phyloP scores from a whole-genome alignment of 176 grass and related monocot species.

The Oryza meridionalis region DNA sequence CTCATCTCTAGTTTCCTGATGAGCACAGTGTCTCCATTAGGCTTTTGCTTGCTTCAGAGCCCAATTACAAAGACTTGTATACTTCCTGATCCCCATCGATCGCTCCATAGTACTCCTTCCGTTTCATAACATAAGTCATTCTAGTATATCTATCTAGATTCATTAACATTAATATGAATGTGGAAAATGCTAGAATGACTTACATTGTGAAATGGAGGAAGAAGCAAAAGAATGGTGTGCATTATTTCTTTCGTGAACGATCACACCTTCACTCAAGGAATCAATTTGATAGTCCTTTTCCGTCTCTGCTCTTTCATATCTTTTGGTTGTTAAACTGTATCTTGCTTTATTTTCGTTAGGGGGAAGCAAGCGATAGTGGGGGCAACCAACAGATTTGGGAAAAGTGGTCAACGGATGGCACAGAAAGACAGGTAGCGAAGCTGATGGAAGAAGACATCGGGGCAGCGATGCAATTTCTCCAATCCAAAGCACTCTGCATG shows the following conservation, averaged over 20 bases:
- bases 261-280: not conserved
- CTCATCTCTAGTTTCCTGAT: not conserved
- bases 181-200: too few relatives aligned
- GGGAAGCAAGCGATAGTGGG: constrained; percentile 83
- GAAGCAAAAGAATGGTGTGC: not conserved
- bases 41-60: constrained; percentile 1
- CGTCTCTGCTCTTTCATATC: constrained; percentile 32
- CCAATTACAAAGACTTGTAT: not conserved
- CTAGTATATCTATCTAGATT: too few relatives aligned
- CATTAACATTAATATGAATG: too few relatives aligned
- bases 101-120: not conserved
- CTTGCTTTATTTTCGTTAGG: constrained; percentile 63
- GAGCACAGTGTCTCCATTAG: not conserved
- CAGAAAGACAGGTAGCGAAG: constrained; percentile 91
- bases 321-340: constrained; percentile 52
- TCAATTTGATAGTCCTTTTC: constrained; percentile 33
- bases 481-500: constrained; percentile 98
- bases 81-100: not conserved
- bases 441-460: constrained; percentile 96
- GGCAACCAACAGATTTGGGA: constrained; percentile 91
- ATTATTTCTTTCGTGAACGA: constrained; percentile 34
- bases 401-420: constrained; percentile 98
- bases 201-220: too few relatives aligned
- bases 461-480: constrained; percentile 95
- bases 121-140: too few relatives aligned